phyloP scores from a whole-genome alignment of 257 asterid species.

The Solanum rostratum region DNA sequence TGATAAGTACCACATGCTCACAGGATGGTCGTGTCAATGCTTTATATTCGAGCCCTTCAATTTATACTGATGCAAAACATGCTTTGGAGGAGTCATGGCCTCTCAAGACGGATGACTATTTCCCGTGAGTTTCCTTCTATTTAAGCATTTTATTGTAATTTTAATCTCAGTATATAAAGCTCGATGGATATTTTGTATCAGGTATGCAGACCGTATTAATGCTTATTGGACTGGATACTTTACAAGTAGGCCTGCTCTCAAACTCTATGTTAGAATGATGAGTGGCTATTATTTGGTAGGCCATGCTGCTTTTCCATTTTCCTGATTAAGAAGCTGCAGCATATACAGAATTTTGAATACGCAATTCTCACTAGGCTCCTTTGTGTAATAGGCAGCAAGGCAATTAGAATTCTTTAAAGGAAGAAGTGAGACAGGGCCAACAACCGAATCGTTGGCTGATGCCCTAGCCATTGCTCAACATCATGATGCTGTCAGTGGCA shows the following conservation, averaged over 20 bases:
- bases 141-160: not conserved
- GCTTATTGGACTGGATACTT: constrained; percentile 98
- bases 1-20: not conserved
- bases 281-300: constrained; percentile 88
- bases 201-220: constrained; percentile 86
- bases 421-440: constrained; percentile 54
- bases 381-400: constrained; percentile 73
- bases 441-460: constrained; percentile 65
- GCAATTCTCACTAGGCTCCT: constrained; percentile 11
- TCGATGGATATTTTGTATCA: constrained; percentile 17
- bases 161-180: not conserved
- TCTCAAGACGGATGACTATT: constrained; percentile 76
- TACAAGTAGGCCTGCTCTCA: constrained; percentile 82
- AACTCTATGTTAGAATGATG: constrained; percentile 74
- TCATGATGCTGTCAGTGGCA: constrained; percentile 95
- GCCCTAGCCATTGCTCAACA: constrained; percentile 90
- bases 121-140: constrained; percentile 60
- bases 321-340: not conserved
- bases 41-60: constrained; percentile 82
- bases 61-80: constrained; percentile 85
- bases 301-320: constrained; percentile 3
- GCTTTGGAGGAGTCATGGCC: constrained; percentile 85
- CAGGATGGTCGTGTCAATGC: constrained; percentile 99
- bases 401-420: constrained; percentile 75
- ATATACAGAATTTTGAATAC: constrained; percentile 2